phyloP scores from a whole-genome alignment of 106 monocot species.

The Gastrodia elata region DNA sequence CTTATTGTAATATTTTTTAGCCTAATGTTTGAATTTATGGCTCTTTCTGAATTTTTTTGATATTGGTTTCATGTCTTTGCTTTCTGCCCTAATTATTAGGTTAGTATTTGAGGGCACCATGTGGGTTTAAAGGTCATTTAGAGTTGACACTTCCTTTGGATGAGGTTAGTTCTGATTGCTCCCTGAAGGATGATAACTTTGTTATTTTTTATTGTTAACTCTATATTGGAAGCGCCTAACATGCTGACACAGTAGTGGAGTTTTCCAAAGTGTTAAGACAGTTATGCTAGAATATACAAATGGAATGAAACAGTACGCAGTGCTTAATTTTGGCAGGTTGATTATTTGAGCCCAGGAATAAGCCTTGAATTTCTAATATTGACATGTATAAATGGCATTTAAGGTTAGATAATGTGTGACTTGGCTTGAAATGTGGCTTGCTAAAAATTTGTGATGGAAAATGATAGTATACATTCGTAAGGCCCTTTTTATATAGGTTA shows the following conservation, averaged over 20 bases:
- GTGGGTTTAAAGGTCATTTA: not conserved
- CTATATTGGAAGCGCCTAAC: not conserved
- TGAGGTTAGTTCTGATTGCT: not conserved
- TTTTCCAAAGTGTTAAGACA: not conserved
- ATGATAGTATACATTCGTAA: not conserved
- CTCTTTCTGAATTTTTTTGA: not conserved
- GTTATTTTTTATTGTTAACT: not conserved
- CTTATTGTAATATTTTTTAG: not conserved
- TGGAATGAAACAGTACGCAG: not conserved
- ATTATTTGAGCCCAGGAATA: not conserved
- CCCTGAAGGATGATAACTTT: not conserved
- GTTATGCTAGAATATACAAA: not conserved
- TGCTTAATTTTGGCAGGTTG: not conserved
- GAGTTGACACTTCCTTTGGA: not conserved
- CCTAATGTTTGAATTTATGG: not conserved
- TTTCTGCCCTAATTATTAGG: not conserved
- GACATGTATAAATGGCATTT: not conserved
- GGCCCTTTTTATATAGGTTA: not conserved
- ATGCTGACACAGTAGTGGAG: not conserved
- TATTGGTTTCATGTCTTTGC: not conserved
- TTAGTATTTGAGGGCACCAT: not conserved
- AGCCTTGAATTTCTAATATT: not conserved
- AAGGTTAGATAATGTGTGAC: constrained; percentile 3
- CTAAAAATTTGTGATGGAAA: not conserved
- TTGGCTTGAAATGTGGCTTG: constrained; percentile 4